These are phyloP conservation scores for Colletotrichum coccodes DNA, from an alignment of 2,329 filamentous ascomycete genomes.

Conservation along the genomic window DNA sequence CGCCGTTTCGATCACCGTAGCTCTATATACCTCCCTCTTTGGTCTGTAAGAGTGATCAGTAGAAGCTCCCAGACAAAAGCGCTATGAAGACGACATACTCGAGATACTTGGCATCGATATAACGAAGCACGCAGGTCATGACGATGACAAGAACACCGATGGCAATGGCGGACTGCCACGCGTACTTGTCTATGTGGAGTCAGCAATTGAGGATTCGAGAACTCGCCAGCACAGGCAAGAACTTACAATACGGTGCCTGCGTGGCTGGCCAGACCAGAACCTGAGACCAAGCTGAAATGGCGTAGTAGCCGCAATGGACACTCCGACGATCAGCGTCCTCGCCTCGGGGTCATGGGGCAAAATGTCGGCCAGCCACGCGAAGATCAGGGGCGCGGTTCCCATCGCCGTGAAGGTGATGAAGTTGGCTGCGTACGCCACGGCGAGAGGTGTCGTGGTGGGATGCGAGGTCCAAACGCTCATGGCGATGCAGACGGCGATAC, in stretches of 20 bases:
- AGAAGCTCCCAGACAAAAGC: neutral
- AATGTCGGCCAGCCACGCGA: slow-evolving; percentile 62
- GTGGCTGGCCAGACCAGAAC: slow-evolving; percentile 62
- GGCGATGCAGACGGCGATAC: slow-evolving; percentile 57
- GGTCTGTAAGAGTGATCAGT: slow-evolving; percentile 7
- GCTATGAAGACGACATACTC: neutral
- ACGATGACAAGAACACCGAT: slow-evolving; percentile 55
- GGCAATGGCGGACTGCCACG: slow-evolving; percentile 58
- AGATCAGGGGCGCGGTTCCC: slow-evolving; percentile 62
- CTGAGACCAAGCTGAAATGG: slow-evolving; percentile 61
- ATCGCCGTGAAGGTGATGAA: slow-evolving; percentile 59
- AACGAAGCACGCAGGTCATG: slow-evolving; percentile 54
- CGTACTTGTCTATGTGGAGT: slow-evolving; percentile 48
- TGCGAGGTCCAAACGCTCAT: slow-evolving; percentile 64
- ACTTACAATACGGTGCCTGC: slow-evolving; percentile 59
- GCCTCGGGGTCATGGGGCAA: slow-evolving; percentile 59
- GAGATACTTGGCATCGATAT: slow-evolving; percentile 54
- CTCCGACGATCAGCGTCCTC: slow-evolving; percentile 58
- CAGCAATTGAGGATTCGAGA: too few species aligned
- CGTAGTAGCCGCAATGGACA: slow-evolving; percentile 61
- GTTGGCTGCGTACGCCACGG: slow-evolving; percentile 60
- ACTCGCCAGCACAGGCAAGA: too few species aligned
- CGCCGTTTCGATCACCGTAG: slow-evolving; percentile 6
- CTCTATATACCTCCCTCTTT: slow-evolving; percentile 8
- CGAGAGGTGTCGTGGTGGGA: slow-evolving; percentile 51